Conservation (phyloP, 148 eudicot species). For the Rhododendron williamsianum region DNA sequence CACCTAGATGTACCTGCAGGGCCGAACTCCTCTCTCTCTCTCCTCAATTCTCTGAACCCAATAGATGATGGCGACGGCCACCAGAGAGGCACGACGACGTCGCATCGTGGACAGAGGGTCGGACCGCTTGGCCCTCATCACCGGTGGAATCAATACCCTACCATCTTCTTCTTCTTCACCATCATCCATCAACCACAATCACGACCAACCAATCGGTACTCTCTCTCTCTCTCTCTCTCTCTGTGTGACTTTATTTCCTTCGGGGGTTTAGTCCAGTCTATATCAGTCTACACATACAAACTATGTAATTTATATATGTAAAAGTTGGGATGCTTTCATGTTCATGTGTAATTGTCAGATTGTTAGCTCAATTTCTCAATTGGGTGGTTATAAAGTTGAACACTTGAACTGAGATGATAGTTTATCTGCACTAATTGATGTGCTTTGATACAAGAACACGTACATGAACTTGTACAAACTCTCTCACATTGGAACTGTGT, state of each 20-base stretch:
- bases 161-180: constrained; percentile 12
- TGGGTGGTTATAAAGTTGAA: background rate
- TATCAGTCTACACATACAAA: background rate
- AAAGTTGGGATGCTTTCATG: background rate
- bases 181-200: background rate
- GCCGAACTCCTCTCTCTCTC: too few species aligned
- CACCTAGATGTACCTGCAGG: too few species aligned
- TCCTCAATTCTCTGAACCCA: background rate
- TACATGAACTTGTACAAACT: background rate
- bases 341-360: background rate
- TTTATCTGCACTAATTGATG: background rate
- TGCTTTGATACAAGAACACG: background rate
- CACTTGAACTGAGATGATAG: background rate
- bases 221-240: background rate
- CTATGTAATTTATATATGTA: background rate
- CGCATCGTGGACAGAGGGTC: constrained; percentile 52
- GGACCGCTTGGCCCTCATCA: constrained; percentile 62
- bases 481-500: background rate
- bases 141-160: constrained; percentile 40
- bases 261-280: background rate
- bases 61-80: constrained; percentile 16
- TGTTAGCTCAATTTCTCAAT: background rate
- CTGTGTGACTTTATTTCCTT: background rate
- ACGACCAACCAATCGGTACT: constrained; percentile 19
- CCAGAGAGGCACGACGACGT: constrained; percentile 56